phyloP scores from a whole-genome alignment of 2,329 filamentous ascomycete species.

The Colletotrichum sp. region DNA sequence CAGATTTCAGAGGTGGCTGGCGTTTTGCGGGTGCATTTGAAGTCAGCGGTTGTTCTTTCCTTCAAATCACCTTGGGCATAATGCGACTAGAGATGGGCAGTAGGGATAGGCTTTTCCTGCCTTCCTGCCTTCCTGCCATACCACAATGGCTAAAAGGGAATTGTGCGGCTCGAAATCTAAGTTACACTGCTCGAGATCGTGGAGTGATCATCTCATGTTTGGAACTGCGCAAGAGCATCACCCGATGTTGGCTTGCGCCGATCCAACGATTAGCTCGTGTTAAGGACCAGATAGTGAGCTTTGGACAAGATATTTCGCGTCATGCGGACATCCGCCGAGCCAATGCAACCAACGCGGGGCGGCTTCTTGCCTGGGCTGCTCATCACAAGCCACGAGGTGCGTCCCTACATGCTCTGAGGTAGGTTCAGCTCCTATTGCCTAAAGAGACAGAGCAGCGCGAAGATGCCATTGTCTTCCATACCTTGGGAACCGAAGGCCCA shows the following conservation, averaged over 20 bases:
- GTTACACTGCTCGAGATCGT: not conserved
- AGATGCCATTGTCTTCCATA: not conserved
- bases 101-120: not conserved
- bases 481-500: not conserved
- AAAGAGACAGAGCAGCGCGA: not conserved
- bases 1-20: not conserved
- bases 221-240: not conserved
- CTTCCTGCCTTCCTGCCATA: not conserved
- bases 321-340: slow-evolving; percentile 1
- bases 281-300: not conserved
- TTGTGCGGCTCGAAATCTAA: not conserved
- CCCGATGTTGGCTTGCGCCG: not conserved
- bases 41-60: not conserved
- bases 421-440: not conserved
- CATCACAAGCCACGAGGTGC: not conserved
- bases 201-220: slow-evolving; percentile 8
- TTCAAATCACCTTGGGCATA: not conserved
- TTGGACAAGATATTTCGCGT: not conserved
- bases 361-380: not conserved
- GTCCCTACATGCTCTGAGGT: not conserved
- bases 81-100: not conserved
- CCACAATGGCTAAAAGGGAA: not conserved
- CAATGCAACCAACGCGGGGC: not conserved
- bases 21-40: not conserved
- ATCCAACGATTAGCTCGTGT: not conserved